Conservation (phyloP, 768 basidiomycete genomes). For the Auricularia sp. region DNA sequence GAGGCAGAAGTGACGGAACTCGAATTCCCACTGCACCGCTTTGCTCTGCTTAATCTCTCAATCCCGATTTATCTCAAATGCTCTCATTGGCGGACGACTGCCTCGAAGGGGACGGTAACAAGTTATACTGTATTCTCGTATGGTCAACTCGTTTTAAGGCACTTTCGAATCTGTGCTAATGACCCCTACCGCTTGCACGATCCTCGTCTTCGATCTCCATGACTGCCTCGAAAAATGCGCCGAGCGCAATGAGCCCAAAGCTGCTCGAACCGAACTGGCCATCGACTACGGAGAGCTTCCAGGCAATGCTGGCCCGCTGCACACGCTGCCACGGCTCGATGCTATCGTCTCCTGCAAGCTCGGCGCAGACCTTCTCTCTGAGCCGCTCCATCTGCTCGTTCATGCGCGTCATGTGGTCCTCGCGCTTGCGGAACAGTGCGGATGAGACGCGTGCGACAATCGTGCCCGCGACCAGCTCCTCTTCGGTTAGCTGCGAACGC, state of each 20-base stretch:
- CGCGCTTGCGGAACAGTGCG: slow-evolving; percentile 44
- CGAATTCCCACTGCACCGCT: no score
- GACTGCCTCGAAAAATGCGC: slow-evolving; percentile 44
- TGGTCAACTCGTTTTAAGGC: no score
- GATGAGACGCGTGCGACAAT: slow-evolving; percentile 44
- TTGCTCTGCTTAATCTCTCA: no score
- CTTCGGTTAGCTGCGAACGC: slow-evolving; percentile 41
- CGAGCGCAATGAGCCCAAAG: slow-evolving; percentile 53
- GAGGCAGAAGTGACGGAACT: no score
- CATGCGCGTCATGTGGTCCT: slow-evolving; percentile 40
- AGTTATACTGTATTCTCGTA: no score
- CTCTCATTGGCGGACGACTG: no score
- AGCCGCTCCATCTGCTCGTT: slow-evolving; percentile 46
- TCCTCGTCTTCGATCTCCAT: slow-evolving; percentile 13
- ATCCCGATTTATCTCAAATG: no score
- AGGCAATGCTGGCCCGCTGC: slow-evolving; percentile 45
- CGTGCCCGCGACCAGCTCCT: slow-evolving; percentile 56
- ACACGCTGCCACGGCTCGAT: slow-evolving; percentile 29
- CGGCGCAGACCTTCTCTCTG: slow-evolving; percentile 38
- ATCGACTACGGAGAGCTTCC: slow-evolving; percentile 31
- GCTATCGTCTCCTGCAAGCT: slow-evolving; percentile 23
- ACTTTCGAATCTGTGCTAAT: no score
- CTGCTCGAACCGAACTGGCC: slow-evolving; percentile 45
- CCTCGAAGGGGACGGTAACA: no score
- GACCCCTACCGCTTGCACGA: neutral